Percentiles rank a stretch among this genome's conserved stretches.
These are phyloP conservation scores for Exophiala alcalophila DNA, from an alignment of 2,329 filamentous ascomycete species.

Conservation along the genomic window DNA sequence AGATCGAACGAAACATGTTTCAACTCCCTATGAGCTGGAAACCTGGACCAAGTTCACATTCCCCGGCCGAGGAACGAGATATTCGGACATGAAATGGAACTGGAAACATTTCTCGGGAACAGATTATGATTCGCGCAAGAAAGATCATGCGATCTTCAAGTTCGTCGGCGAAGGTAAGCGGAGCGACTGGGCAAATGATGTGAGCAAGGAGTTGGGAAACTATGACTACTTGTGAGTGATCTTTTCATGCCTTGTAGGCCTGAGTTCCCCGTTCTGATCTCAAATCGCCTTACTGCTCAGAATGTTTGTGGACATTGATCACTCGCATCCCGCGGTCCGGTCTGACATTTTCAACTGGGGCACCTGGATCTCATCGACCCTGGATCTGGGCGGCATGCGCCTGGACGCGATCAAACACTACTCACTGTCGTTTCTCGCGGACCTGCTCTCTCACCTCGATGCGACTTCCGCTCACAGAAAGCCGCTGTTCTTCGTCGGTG, in stretches of 20 bases:
- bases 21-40: slow-evolving; percentile 60
- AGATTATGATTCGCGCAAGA: slow-evolving; percentile 60
- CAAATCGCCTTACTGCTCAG: slow-evolving; percentile 3
- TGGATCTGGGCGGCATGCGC: slow-evolving; percentile 65
- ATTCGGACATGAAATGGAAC: slow-evolving; percentile 62
- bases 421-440: slow-evolving; percentile 61
- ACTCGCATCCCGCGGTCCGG: slow-evolving; percentile 60
- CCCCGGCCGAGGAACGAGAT: slow-evolving; percentile 56
- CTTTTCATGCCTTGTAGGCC: not conserved
- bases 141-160: slow-evolving; percentile 60
- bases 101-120: slow-evolving; percentile 67
- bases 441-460: slow-evolving; percentile 60
- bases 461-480: slow-evolving; percentile 40
- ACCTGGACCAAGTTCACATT: slow-evolving; percentile 68
- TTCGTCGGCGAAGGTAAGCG: slow-evolving; percentile 57
- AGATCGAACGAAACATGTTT: slow-evolving; percentile 56
- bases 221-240: slow-evolving; percentile 46
- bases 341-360: slow-evolving; percentile 66
- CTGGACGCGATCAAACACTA: slow-evolving; percentile 74
- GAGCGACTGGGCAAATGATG: slow-evolving; percentile 56
- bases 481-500: slow-evolving; percentile 64
- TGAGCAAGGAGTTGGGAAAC: slow-evolving; percentile 65
- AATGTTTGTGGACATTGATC: slow-evolving; percentile 71
- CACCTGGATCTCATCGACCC: slow-evolving; percentile 60
- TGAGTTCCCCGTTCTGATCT: not conserved